phyloP scores from a whole-genome alignment of 2,329 filamentous ascomycete genomes.

The Aureobasidium sp. region DNA sequence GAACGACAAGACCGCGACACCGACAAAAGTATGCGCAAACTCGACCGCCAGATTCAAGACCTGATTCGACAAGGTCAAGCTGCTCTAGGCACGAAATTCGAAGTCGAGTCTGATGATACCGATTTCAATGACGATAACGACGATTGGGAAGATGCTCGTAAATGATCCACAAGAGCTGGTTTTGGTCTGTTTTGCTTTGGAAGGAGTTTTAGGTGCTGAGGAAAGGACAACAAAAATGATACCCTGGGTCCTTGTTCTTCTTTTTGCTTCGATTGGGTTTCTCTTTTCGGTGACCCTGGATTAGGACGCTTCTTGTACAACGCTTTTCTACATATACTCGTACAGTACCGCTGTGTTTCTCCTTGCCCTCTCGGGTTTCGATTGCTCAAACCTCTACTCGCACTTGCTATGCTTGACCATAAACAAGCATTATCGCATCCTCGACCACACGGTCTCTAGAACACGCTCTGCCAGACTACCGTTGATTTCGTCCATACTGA shows the following conservation, averaged over 20 bases:
- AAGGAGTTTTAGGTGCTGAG: background rate
- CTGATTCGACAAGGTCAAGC: constrained; percentile 88
- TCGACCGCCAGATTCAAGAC: constrained; percentile 71
- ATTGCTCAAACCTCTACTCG: background rate
- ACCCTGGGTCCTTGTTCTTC: background rate
- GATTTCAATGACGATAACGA: constrained; percentile 22
- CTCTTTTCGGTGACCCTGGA: background rate
- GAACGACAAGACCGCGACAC: constrained; percentile 68
- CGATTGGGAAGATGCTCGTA: constrained; percentile 14
- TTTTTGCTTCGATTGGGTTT: background rate
- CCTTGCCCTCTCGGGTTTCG: background rate
- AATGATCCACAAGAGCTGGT: background rate
- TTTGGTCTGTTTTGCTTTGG: background rate
- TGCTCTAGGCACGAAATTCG: constrained; percentile 57
- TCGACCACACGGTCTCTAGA: too few species aligned
- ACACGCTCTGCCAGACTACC: too few species aligned
- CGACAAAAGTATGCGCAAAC: constrained; percentile 69
- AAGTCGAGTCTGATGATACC: constrained; percentile 27
- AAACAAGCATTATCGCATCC: too few species aligned
- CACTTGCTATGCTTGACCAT: too few species aligned
- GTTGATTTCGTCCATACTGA: too few species aligned
- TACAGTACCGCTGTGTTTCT: background rate
- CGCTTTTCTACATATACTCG: background rate
- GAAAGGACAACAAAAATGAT: background rate
- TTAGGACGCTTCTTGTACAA: background rate